phyloP scores from a whole-genome alignment of 1,284 basidiomycete species.

The Cutaneotrichosporon curvatum region DNA sequence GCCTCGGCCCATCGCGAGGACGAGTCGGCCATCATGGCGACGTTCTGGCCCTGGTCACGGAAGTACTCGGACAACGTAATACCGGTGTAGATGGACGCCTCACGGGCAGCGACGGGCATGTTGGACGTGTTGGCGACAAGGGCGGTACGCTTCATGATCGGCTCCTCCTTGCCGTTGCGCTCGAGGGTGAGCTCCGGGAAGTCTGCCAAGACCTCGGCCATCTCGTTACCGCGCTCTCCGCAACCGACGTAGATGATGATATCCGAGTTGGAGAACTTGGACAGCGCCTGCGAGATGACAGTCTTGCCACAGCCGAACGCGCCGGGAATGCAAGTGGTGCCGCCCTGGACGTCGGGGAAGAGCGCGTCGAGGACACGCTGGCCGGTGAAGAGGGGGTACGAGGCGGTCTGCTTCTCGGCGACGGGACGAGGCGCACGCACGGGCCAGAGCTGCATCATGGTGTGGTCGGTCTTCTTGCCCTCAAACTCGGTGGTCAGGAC shows the following conservation, averaged over 20 bases:
- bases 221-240: constrained; percentile 54
- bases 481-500: constrained; percentile 97
- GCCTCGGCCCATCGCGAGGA: constrained; percentile 99
- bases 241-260: constrained; percentile 99
- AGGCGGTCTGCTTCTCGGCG: constrained; percentile 86
- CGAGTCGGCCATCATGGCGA: constrained; percentile 99
- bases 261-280: constrained; percentile 99
- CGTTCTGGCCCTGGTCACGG: constrained; percentile 96
- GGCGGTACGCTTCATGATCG: constrained; percentile 99
- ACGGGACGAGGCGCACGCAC: constrained; percentile 96
- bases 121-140: constrained; percentile 99
- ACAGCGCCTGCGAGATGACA: constrained; percentile 91
- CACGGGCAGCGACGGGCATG: constrained; percentile 99
- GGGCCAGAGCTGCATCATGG: constrained; percentile 98
- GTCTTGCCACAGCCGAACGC: constrained; percentile 99
- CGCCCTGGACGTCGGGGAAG: constrained; percentile 98
- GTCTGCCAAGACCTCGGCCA: constrained; percentile 97
- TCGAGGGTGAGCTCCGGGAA: constrained; percentile 95
- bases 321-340: constrained; percentile 97
- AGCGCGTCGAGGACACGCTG: constrained; percentile 96
- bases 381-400: constrained; percentile 88
- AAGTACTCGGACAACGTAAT: constrained; percentile 99
- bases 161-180: constrained; percentile 82
- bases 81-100: constrained; percentile 99
- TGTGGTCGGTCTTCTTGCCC: constrained; percentile 86